Evolutionary conservation across 305 asterid genomes (phyloP).

Genomic region (Fraxinus xanthoxyloides): DNA sequence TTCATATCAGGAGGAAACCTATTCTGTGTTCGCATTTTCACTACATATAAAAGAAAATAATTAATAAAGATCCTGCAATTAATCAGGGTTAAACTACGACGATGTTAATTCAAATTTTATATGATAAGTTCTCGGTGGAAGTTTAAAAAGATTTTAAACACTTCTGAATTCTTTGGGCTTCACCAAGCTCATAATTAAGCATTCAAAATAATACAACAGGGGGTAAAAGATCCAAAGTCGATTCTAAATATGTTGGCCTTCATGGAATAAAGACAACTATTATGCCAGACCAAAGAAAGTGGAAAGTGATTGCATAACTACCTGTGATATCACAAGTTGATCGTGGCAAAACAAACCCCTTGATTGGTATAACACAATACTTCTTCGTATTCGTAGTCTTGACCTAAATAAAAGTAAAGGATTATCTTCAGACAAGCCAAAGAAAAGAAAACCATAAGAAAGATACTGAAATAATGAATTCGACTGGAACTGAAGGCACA

Average conservation of each 20-base stretch:
- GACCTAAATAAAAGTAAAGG: constrained; percentile 30
- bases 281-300: background rate
- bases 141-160: background rate
- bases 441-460: background rate
- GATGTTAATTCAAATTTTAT: background rate
- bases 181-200: background rate
- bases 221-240: constrained; percentile 5
- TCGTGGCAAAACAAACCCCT: constrained; percentile 58
- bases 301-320: constrained; percentile 17
- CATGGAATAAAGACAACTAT: background rate
- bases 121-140: background rate
- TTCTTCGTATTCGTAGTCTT: constrained; percentile 67
- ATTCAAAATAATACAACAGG: background rate
- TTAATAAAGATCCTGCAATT: background rate
- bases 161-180: background rate
- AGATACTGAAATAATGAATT: background rate
- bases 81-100: background rate
- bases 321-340: constrained; percentile 49
- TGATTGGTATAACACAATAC: constrained; percentile 63
- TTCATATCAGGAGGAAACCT: constrained; percentile 28
- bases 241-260: background rate
- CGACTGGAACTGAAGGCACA: background rate
- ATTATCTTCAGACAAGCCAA: background rate
- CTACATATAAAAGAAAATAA: constrained; percentile 20
- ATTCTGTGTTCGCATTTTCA: constrained; percentile 35